Evolutionary conservation across 1,284 basidiomycete species (phyloP), one percentile per base, ranked within the genome.

Genomic region (Apiotrichum porosum): DNA sequence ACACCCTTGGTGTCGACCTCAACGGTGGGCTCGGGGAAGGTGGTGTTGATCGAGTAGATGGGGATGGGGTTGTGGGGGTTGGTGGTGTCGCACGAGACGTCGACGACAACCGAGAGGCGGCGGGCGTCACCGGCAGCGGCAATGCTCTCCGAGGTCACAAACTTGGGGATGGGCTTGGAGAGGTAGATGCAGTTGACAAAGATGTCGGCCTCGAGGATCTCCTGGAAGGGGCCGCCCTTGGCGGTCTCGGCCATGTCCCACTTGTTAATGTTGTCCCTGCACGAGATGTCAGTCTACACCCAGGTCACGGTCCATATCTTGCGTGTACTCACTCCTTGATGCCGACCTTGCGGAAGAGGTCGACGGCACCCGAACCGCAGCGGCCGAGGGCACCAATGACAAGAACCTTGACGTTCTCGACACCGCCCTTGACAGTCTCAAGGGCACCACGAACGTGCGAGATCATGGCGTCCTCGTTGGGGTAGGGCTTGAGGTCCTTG

Each of bases 181-280:
- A 99, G 85, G 76, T 99, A 98, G 74, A 99, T 99, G 82, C 95
- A 98, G 79, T 99, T 99, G 79, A 99, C 84, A 66, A 99, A 97
- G 67, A 99, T 84, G 76, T 99, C 95, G 56, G 92, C 94, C 60
- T 94, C 90, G 37, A 98, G 80, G 57, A 99, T 90, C 75, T 97
- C 93, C 54, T 83, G 76, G 79, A 97, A 99, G 0, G 95, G 95
- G 1, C 95, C 95, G 43, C 93, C 91, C 77, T 94, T 95, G 63
- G 86, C 87, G 8, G 95, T 99, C 78, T 99, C 95, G 18, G 80
- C 84, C 78, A 98, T 79, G 74, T 98, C 95, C 95, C 95, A 99
- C 78, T 97, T 93, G 74, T 91, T 45, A 63, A 99, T 97, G 71
- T 98, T 85, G 48, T 92, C 84, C 62, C 90, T 94, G 62, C 15